A percentile compares a stretch with the other conserved stretches of the same genome.
Conservation (phyloP, 2,329 filamentous ascomycete species). For the Mycocentrospora acerina region DNA sequence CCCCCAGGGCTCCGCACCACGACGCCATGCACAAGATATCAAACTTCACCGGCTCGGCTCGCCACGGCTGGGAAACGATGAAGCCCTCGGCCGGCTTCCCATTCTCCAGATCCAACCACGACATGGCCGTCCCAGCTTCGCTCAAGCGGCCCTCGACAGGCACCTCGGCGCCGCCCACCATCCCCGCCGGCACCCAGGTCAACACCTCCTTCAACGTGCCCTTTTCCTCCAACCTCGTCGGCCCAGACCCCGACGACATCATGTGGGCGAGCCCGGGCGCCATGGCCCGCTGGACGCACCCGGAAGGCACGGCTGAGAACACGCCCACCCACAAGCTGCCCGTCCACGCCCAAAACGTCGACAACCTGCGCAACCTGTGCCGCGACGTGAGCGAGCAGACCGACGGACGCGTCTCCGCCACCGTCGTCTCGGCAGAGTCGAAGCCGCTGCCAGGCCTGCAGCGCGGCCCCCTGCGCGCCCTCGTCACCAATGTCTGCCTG, state of each 20-base stretch:
- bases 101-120: constrained; percentile 61
- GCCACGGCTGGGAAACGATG: constrained; percentile 69
- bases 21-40: constrained; percentile 66
- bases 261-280: constrained; percentile 88
- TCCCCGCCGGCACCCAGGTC: constrained; percentile 73
- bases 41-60: constrained; percentile 66
- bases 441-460: constrained; percentile 59
- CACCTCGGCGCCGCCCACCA: constrained; percentile 58
- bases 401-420: constrained; percentile 71
- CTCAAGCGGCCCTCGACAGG: constrained; percentile 59
- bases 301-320: constrained; percentile 80
- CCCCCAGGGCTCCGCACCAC: constrained; percentile 26
- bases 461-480: constrained; percentile 51
- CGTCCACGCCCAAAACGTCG: constrained; percentile 86
- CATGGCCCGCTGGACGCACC: constrained; percentile 89
- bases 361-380: constrained; percentile 76
- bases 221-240: constrained; percentile 87
- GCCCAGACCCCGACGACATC: constrained; percentile 92
- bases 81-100: constrained; percentile 63
- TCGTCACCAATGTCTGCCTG: constrained; percentile 82
- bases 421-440: constrained; percentile 79
- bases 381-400: constrained; percentile 71
- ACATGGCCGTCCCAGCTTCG: constrained; percentile 53
- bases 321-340: constrained; percentile 85
- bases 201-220: constrained; percentile 97